Evolutionary conservation across 805 yeast species (phyloP).

Genomic region (Pichia manshurica): DNA sequence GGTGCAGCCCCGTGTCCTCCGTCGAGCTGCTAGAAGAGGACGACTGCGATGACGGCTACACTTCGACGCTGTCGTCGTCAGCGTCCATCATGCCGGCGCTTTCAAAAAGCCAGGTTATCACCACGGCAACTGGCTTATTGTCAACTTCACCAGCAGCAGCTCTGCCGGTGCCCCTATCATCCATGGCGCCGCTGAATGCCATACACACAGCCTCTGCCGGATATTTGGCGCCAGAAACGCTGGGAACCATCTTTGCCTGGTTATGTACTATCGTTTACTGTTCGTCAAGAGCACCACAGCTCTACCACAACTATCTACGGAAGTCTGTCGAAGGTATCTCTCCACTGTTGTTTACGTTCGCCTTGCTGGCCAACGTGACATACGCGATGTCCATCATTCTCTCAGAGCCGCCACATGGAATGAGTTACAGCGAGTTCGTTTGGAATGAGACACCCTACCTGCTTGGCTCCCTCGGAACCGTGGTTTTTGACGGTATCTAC

Average conservation of each 20-base stretch:
- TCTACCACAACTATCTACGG: constrained; percentile 65
- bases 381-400: constrained; percentile 72
- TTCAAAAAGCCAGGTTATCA: constrained; percentile 12
- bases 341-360: constrained; percentile 71
- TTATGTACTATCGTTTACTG: constrained; percentile 69
- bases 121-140: constrained; percentile 3
- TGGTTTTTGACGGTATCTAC: constrained; percentile 66
- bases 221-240: too few species aligned
- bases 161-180: constrained; percentile 14
- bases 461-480: constrained; percentile 81
- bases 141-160: constrained; percentile 5
- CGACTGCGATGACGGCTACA: not conserved
- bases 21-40: not conserved
- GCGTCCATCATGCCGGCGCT: not conserved
- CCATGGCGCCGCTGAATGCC: not conserved
- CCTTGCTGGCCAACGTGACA: constrained; percentile 69
- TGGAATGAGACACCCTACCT: constrained; percentile 73
- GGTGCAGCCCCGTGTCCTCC: too few species aligned
- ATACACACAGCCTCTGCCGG: too few species aligned
- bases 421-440: constrained; percentile 44
- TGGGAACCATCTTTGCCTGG: constrained; percentile 54
- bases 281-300: constrained; percentile 78
- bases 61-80: not conserved
- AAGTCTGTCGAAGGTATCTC: constrained; percentile 86
- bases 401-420: constrained; percentile 46